Percentiles rank a stretch among this genome's conserved stretches.
These are phyloP conservation scores for Saccharomyces mikatae DNA, from an alignment of 805 yeast species.

Conservation along the genomic window DNA sequence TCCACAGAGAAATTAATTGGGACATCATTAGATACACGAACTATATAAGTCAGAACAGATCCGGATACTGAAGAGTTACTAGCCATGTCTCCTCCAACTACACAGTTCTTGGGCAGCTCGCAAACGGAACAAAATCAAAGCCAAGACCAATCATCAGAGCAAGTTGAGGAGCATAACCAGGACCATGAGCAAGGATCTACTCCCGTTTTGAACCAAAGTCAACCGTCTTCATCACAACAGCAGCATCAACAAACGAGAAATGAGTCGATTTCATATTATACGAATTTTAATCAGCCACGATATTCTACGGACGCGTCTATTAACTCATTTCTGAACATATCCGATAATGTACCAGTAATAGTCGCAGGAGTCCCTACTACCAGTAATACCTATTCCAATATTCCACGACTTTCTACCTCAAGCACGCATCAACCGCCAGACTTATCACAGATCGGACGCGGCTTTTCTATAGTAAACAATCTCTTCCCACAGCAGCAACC, in stretches of 20 bases:
- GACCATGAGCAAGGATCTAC: background rate
- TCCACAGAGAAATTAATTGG: background rate
- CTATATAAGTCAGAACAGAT: background rate
- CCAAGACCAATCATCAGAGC: background rate
- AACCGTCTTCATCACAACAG: slow-evolving; percentile 1
- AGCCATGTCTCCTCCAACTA: background rate
- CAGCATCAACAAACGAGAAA: slow-evolving; percentile 5
- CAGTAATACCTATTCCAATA: background rate
- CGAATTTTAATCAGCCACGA: slow-evolving; percentile 15
- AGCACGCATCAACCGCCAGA: slow-evolving; percentile 9
- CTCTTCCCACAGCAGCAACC: slow-evolving; percentile 17
- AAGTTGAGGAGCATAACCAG: background rate
- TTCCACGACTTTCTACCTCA: slow-evolving; percentile 1
- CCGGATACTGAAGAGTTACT: background rate
- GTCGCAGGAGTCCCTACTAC: background rate
- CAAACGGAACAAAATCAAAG: background rate
- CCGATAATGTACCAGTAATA: slow-evolving; percentile 12
- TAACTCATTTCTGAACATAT: slow-evolving; percentile 20
- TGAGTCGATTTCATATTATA: slow-evolving; percentile 16
- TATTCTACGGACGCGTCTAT: slow-evolving; percentile 21
- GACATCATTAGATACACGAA: background rate
- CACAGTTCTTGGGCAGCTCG: background rate
- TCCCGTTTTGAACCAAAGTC: background rate
- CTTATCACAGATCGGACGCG: slow-evolving; percentile 22
- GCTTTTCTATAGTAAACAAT: slow-evolving; percentile 27